Evolutionary conservation across 2,329 filamentous ascomycete genomes (phyloP).

Genomic region (Xylaria digitata): DNA sequence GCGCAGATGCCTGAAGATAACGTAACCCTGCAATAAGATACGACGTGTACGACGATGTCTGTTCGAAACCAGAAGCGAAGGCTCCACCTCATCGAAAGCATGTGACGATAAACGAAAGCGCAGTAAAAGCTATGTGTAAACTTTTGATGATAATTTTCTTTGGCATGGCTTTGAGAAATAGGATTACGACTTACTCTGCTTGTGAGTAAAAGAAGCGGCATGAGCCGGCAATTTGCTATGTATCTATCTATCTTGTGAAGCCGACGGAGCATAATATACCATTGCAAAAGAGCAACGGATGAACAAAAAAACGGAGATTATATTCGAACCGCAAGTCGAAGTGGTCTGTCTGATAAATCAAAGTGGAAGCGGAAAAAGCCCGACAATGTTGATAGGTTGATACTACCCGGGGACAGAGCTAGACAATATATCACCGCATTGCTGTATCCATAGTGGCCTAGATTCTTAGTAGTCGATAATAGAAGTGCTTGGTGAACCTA

Average conservation of each 20-base stretch:
- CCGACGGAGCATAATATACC: neutral
- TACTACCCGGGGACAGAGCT: neutral
- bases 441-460: too few relatives aligned
- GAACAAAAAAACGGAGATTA: neutral
- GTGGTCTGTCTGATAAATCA: neutral
- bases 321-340: neutral
- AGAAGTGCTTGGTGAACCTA: too few relatives aligned
- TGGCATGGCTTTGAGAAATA: constrained; percentile 17
- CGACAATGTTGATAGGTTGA: too few relatives aligned
- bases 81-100: constrained; percentile 6
- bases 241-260: constrained; percentile 5
- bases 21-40: neutral
- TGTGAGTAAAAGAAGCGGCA: constrained; percentile 3
- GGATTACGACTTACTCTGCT: constrained; percentile 4
- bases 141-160: constrained; percentile 18
- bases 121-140: neutral
- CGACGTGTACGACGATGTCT: constrained; percentile 10
- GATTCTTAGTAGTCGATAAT: too few relatives aligned
- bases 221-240: constrained; percentile 26
- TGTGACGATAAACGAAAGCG: constrained; percentile 5
- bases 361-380: neutral
- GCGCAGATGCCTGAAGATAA: neutral
- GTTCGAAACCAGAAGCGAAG: neutral
- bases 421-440: too few relatives aligned
- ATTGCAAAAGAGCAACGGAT: constrained; percentile 7